Percentiles rank a stretch among this genome's conserved stretches.
These are phyloP conservation scores for Lolium rigidum DNA, from an alignment of 176 grass and related monocot species.

Conservation along the genomic window DNA sequence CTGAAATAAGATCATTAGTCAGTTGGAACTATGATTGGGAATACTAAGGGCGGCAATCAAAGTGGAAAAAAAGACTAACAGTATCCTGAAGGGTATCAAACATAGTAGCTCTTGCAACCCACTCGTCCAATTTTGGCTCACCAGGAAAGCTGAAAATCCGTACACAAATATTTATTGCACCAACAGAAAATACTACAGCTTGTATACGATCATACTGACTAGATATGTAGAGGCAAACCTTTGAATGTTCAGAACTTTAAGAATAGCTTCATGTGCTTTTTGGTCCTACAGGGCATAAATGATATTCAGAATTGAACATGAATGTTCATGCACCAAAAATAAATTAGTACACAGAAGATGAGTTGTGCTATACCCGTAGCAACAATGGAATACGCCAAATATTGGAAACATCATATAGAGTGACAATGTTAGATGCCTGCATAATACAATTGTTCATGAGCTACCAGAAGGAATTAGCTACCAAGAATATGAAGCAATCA, in stretches of 20 bases:
- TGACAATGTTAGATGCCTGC: constrained; percentile 70
- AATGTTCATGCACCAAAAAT: background rate
- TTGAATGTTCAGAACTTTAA: constrained; percentile 77
- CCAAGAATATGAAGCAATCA: background rate
- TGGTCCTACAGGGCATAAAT: constrained; percentile 58
- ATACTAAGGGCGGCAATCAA: background rate
- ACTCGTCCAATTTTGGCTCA: constrained; percentile 67
- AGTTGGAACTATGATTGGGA: constrained; percentile 33
- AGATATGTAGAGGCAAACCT: constrained; percentile 52
- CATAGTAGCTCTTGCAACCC: constrained; percentile 58
- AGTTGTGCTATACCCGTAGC: constrained; percentile 57
- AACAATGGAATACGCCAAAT: constrained; percentile 85
- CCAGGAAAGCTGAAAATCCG: constrained; percentile 42
- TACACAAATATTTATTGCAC: constrained; percentile 5
- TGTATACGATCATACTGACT: constrained; percentile 19
- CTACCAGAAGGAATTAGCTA: background rate
- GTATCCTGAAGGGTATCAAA: constrained; percentile 65
- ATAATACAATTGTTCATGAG: constrained; percentile 43
- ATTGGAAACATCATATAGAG: constrained; percentile 81
- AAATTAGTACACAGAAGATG: constrained; percentile 7
- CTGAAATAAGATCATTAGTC: constrained; percentile 45
- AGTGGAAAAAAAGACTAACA: constrained; percentile 46
- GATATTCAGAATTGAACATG: background rate
- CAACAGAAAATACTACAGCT: constrained; percentile 1
- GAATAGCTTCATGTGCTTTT: constrained; percentile 78